Conservation (phyloP, 768 basidiomycete species). For the Boletus insuetus region DNA sequence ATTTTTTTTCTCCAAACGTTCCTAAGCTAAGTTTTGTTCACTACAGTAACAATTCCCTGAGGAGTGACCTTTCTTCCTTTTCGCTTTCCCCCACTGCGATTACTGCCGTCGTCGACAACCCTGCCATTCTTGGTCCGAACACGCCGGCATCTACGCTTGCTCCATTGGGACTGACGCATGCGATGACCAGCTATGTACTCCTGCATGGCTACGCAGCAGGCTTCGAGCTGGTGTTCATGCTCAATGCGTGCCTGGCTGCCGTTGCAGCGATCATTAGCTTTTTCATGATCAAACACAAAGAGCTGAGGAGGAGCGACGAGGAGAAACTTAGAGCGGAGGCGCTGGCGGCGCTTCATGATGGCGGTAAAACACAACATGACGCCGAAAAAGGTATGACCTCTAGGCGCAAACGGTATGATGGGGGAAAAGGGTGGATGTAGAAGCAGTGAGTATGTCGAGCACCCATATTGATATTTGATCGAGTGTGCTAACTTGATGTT, state of each 20-base stretch:
- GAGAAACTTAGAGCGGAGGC: conserved; percentile 44
- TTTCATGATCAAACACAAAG: conserved; percentile 59
- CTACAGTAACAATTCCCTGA: conserved; percentile 47
- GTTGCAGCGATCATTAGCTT: conserved; percentile 54
- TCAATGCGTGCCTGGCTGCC: conserved; percentile 55
- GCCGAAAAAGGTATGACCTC: conserved; percentile 3
- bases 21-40: neutral
- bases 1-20: conserved; percentile 3
- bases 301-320: conserved; percentile 58
- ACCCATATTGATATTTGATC: neutral
- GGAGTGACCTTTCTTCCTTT: conserved; percentile 38
- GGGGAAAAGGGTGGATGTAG: neutral
- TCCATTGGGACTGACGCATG: conserved; percentile 35
- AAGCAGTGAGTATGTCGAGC: neutral
- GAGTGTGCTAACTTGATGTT: neutral
- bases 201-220: conserved; percentile 52
- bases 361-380: neutral
- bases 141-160: conserved; percentile 32
- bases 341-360: conserved; percentile 8
- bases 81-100: conserved; percentile 38
- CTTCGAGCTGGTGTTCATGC: conserved; percentile 56
- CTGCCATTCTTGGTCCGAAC: conserved; percentile 35
- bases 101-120: conserved; percentile 47
- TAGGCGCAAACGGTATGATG: neutral
- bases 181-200: conserved; percentile 42